Conservation (phyloP, 306 rosid genomes). For the Prunus campanulata region DNA sequence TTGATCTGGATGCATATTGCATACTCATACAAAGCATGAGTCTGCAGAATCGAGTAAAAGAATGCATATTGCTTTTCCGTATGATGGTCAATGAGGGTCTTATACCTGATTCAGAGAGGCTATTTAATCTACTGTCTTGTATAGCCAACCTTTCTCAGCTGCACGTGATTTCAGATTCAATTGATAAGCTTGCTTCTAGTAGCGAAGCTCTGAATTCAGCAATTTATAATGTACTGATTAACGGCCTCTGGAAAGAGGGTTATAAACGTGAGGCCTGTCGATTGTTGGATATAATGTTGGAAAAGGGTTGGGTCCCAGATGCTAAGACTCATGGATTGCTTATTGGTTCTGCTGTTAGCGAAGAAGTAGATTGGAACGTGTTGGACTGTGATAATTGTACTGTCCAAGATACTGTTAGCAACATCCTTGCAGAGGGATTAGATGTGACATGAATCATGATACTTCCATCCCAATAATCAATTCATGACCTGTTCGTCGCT, state of each 20-base stretch:
- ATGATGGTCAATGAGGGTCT: slow-evolving; percentile 62
- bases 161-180: slow-evolving; percentile 45
- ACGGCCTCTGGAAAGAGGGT: slow-evolving; percentile 84
- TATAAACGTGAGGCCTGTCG: slow-evolving; percentile 42
- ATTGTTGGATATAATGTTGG: slow-evolving; percentile 77
- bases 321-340: slow-evolving; percentile 67
- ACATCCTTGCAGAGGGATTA: slow-evolving; percentile 72
- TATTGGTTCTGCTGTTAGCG: slow-evolving; percentile 54
- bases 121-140: slow-evolving; percentile 48
- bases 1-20: slow-evolving; percentile 59
- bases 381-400: slow-evolving; percentile 25
- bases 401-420: slow-evolving; percentile 60
- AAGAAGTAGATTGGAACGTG: slow-evolving; percentile 22
- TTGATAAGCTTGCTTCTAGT: slow-evolving; percentile 38
- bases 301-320: slow-evolving; percentile 89
- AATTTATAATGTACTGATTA: slow-evolving; percentile 51
- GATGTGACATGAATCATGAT: slow-evolving; percentile 34
- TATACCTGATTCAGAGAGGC: slow-evolving; percentile 56
- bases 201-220: slow-evolving; percentile 43
- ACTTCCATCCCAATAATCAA: slow-evolving; percentile 10
- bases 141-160: slow-evolving; percentile 51
- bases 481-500: background rate
- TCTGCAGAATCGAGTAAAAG: slow-evolving; percentile 39
- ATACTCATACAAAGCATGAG: slow-evolving; percentile 58
- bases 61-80: slow-evolving; percentile 54